A percentile compares a stretch with the other conserved stretches of the same genome.
Evolutionary conservation across 1,284 basidiomycete species (phyloP).

Genomic region (Ceraceosorus guamensis): DNA sequence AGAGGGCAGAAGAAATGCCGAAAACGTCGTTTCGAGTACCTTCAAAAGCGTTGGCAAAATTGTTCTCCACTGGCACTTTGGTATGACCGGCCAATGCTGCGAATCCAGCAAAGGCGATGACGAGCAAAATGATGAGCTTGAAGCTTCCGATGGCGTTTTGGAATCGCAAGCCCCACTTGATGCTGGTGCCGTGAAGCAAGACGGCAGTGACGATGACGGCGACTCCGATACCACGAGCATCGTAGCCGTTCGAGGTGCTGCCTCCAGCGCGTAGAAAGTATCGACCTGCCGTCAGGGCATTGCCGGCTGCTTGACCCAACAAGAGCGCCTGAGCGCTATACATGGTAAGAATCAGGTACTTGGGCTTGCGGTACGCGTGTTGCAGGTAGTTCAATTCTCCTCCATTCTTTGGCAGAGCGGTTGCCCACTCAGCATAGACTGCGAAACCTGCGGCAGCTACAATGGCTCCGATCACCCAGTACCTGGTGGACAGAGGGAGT

Average conservation of each 20-base stretch:
- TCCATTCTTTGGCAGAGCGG: conserved; percentile 62
- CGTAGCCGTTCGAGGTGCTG: conserved; percentile 12
- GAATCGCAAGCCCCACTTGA: conserved; percentile 59
- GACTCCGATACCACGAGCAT: conserved; percentile 53
- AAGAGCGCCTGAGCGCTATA: conserved; percentile 61
- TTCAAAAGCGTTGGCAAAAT: conserved; percentile 55
- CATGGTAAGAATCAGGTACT: conserved; percentile 58
- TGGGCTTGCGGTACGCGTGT: conserved; percentile 61
- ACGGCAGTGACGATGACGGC: conserved; percentile 51
- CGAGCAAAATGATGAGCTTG: conserved; percentile 59
- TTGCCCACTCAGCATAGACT: conserved; percentile 64
- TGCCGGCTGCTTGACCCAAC: conserved; percentile 58
- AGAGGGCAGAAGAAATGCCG: conserved; percentile 25
- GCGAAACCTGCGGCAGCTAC: conserved; percentile 59
- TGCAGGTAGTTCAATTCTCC: conserved; percentile 71
- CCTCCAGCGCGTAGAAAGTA: conserved; percentile 56
- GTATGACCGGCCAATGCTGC: conserved; percentile 55
- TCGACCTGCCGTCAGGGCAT: conserved; percentile 57
- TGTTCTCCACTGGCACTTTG: conserved; percentile 51
- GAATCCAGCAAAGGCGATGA: conserved; percentile 58
- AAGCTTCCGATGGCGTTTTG: conserved; percentile 63
- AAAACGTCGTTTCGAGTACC: conserved; percentile 53
- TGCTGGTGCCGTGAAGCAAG: conserved; percentile 57
- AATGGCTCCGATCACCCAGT: conserved; percentile 64
- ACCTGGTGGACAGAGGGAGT: conserved; percentile 51